Conservation (phyloP, 805 yeast genomes). For the Kodamaea laetipori region DNA sequence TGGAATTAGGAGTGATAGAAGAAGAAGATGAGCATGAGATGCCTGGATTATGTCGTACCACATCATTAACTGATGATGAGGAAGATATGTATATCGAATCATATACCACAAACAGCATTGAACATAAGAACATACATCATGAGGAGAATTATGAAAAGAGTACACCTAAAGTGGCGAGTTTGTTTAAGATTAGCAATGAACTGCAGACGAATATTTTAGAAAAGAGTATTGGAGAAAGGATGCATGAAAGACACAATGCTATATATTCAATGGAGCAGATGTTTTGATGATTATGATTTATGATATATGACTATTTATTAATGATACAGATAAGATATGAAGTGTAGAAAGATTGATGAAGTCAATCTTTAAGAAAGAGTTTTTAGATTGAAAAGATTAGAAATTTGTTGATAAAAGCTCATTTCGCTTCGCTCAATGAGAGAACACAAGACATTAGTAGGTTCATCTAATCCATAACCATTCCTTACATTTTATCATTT, state of each 20-base stretch:
- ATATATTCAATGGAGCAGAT: constrained; percentile 43
- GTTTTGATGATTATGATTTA: constrained; percentile 20
- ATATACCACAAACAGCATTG: constrained; percentile 10
- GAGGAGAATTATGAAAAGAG: not conserved
- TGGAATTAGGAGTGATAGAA: constrained; percentile 18
- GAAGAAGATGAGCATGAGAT: constrained; percentile 18
- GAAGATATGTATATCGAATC: constrained; percentile 14
- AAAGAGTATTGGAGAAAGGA: no score
- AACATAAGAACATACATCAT: constrained; percentile 5
- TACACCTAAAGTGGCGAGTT: constrained; percentile 7
- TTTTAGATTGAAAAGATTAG: no score
- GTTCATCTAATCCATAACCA: not conserved
- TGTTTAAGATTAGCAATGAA: constrained; percentile 9
- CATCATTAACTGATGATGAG: constrained; percentile 24
- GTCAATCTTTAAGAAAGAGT: no score
- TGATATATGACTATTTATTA: constrained; percentile 9
- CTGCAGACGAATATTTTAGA: not conserved
- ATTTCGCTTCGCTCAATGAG: not conserved
- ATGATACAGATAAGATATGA: not conserved
- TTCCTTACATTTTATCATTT: no score
- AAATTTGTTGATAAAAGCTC: not conserved
- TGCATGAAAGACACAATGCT: constrained; percentile 33
- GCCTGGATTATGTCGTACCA: constrained; percentile 23
- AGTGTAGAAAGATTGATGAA: no score
- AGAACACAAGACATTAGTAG: not conserved